Percentiles rank a stretch among this genome's conserved stretches.
These are phyloP conservation scores for Aureobasidium uvarum DNA, from an alignment of 2,329 filamentous ascomycete species.

Conservation along the genomic window DNA sequence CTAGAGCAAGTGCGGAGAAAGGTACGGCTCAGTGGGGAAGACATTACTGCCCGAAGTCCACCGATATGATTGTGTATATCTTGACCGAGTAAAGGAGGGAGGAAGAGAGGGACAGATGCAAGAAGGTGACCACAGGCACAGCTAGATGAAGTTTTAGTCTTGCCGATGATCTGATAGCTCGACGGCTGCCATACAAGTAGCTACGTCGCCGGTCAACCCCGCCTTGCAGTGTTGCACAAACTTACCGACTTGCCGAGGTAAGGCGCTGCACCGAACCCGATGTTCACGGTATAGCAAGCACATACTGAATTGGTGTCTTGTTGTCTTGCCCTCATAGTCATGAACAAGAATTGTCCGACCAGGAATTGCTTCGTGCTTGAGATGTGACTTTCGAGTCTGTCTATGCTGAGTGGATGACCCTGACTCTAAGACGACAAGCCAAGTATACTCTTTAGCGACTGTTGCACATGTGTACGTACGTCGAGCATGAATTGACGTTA, in stretches of 20 bases:
- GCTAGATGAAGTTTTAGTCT: background rate
- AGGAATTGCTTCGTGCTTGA: background rate
- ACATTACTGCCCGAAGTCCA: slow-evolving; percentile 30
- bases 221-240: background rate
- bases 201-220: slow-evolving; percentile 14
- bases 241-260: slow-evolving; percentile 8
- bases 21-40: slow-evolving; percentile 43
- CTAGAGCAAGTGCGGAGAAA: slow-evolving; percentile 36
- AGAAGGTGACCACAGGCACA: background rate
- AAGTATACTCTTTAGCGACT: too few species aligned
- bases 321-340: background rate
- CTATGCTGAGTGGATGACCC: background rate
- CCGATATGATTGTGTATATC: background rate
- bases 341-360: background rate
- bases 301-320: background rate
- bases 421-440: background rate
- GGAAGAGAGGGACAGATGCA: background rate
- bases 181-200: background rate
- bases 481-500: too few species aligned
- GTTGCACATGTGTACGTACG: too few species aligned
- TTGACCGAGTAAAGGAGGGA: background rate
- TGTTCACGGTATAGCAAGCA: background rate
- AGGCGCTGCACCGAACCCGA: background rate
- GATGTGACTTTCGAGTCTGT: background rate
- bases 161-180: slow-evolving; percentile 16